Evolutionary conservation across 2,329 filamentous ascomycete genomes (phyloP), one percentile per base, ranked within the genome.

Genomic region (Grosmannia serpens): DNA sequence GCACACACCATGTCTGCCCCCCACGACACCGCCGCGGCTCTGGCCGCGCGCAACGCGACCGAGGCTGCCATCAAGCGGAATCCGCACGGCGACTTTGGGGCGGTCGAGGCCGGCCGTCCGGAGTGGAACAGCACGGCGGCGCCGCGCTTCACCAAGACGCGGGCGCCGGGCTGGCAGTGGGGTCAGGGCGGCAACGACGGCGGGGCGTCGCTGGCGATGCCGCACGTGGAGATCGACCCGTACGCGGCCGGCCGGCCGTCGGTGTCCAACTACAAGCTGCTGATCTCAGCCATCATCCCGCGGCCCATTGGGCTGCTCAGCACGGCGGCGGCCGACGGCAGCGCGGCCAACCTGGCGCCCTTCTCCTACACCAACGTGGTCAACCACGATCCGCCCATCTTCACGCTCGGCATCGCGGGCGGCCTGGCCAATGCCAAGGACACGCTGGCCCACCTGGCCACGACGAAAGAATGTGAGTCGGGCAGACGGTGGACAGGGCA

Each of bases 281-380:
- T 96, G 61, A 95, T 96, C 71, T 88, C 84, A 22, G 84, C 83
- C 62, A 83, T 96, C 64, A 80, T 91, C 20, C 92, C 92, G 1
- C 83, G 92, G 15, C 92, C 92, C 15, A 86, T 96, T 67, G 83
- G 80, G 56, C 81, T 86, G 69, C 68, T 85, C 35, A 82, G 78
- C 60, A 82, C 83, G 11, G 69, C 72, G 57, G 75, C 76, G 26
- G 65, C 71, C 4, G 86, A 91, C 66, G 89, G 31, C 26, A 31
- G 7, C 46, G 52, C 56, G 47, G 83, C 82, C 20, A 97, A 96
- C 72, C 78, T 96, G 2, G 89, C 91, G 0, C 91, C 91, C 0
- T 96, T 94, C 71, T 88, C 83, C 67, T 96, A 94, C 75, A 90
- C 91, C 70, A 87, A 90, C 69, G 72, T 96, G 62, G 78, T 96